Evolutionary conservation across 805 yeast genomes (phyloP), one percentile per base, ranked within the genome.

Genomic region (Starmerella riodocensis): DNA sequence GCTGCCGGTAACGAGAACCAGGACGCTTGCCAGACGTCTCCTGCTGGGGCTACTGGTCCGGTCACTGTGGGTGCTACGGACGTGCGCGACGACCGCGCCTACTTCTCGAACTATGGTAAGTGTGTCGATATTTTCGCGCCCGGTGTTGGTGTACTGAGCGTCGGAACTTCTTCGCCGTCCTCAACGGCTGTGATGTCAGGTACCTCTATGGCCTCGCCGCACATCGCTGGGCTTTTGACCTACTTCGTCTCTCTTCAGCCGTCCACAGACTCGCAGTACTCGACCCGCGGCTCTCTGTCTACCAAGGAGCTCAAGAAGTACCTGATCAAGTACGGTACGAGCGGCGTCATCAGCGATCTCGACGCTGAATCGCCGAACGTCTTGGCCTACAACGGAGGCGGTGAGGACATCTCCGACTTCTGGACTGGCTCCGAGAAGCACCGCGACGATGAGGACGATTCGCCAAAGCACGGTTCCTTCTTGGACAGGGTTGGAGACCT

Each of bases 171-270:
- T 25, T 50, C 55, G 31, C 53, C 56, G 34, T 48, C 51, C 21
- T 46, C 57, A 13, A 51, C 60, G 39, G 59, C 53, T n/a, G 33
- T 47, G 36, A 57, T 60, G 63, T 54, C 94, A 28, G 98, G 98
- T 63, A 88, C 96, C 9, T 88, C 97, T 13, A 88, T 88, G 98
- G 95, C 97, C 18, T 80, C 96, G 28, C 97, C 98, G 33, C 95
- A 85, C 57, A 86, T 86, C 51, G 78, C 85, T 44, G 98, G 98
- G 52, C 69, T 88, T 59, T 74, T 85, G 55, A 73, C 94, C 7
- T 88, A 88, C 70, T 88, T 74, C 65, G 66, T 86, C 58, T 78
- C 94, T 6, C 71, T 85, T 61, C 83, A 80, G 64, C 93, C 94
- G 50, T 78, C 71, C 29, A 37, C 45, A 28, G 62, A 58, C 45